Base-by-base conservation (phyloP, 345 rosid species). In the Salix arbutifolia region DNA sequence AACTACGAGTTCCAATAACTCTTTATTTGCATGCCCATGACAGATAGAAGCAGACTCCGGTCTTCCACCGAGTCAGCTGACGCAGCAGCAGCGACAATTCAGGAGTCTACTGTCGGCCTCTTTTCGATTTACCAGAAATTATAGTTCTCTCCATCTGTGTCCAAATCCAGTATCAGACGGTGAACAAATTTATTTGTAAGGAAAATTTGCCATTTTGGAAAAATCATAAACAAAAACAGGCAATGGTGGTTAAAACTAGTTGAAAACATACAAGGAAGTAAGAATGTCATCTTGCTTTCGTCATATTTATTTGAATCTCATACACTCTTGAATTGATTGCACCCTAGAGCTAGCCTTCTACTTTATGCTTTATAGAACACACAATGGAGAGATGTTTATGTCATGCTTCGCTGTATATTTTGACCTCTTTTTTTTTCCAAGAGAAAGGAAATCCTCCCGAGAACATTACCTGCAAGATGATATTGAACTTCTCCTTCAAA, bases 391-490 rank as follows among this genome's bases (percentile, higher is more conserved):
- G 4, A 42, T 42, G 10, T 42, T 42, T 42, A 40, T 40, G 46
- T 40, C 46, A 40, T 40, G 46, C 46, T 42, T 42, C 46, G 11
- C 46, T 11, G 46, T 42, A 11, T 42, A 42, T 42, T 40, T 42
- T 42, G 46, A 42, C 46, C 46, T 42, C 46, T 10, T 42, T 42
- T 42, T 42, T 42, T 14, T 40, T 42, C 46, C 46, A 11, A 42
- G 46, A 42, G 46, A 42, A 11, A 11, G 46, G 46, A 10, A 42
- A 42, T 42, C 46, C 13, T 42, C 46, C 14, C 2, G 46, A 10
- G 46, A 42, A 17, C 46, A 33, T 69, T 75, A 83, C 86, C 80
- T 72, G 68, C 11, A 21, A 4, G 26, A 86, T 80, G 33, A 52
- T 58, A 18, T 35, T 71, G 37, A 84, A 70, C 30, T 65, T 73